Base-by-base conservation (phyloP, 2,329 filamentous ascomycete species). In the Penicillium sp. region DNA sequence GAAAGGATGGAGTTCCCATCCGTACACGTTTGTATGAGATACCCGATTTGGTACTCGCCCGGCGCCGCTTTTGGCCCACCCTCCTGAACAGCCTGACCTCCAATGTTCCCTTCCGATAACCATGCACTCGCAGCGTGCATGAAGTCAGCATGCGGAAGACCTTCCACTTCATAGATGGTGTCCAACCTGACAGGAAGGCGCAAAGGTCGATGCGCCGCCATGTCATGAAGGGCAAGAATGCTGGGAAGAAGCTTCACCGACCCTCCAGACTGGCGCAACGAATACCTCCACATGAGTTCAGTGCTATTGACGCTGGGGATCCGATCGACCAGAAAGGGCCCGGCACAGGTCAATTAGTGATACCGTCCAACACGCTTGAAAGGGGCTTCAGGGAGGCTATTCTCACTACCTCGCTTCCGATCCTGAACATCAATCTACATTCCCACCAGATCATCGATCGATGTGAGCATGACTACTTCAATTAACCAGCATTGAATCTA, bases 151-250 rank as follows among this genome's bases (percentile, higher is more conserved):
- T 47, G 43, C 20, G 39, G 8, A 35, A 47, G 7, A 33, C 32
- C 14, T 47, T 47, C 17, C 17, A 14, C 21, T 47, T 47, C 19
- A 15, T 43, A 1, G 21, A 40, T 40, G 43, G 39, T 8, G 2
- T 39, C 10, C 15, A 20, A 4, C 16, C 21, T 16, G 36, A 39
- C 15, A 35, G 26, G 10, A 23, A 13, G 2, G 29, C 36, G 6
- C 33, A 40, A 14, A 47, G 30, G 14, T 27, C 30, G 11, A 36
- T 43, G 29, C 40, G 44, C 17, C 36, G 44, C 9, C 44, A 47
- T 41, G 44, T 47, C 4, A 47, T 47, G 44, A 43, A 35, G 29
- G 40, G 44, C 29, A 47, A 47, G 16, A 47, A 47, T 43, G 21
- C 33, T 11, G 44, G 44, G 15, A 47, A 47, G 28, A 43, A 23